Percentiles rank a stretch among this genome's conserved stretches.
phyloP scores from a whole-genome alignment of 768 basidiomycete genomes.

The Tulasnella sp. region DNA sequence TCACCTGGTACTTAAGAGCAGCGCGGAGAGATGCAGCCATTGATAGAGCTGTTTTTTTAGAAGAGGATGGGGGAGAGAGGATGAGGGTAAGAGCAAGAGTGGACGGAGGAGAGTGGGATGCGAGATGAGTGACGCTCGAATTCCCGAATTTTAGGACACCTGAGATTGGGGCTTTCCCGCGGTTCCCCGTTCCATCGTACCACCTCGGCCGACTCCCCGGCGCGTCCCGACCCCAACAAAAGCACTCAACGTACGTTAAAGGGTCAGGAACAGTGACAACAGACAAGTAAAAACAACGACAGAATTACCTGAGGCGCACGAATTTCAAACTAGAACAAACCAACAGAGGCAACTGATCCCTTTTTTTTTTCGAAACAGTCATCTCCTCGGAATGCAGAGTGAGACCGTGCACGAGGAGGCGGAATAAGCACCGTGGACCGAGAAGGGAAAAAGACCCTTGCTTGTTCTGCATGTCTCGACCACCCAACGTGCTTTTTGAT shows the following conservation, averaged over 20 bases:
- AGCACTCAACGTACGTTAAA: background rate
- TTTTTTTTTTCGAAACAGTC: background rate
- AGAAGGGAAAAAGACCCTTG: no score
- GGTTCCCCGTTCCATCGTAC: constrained; percentile 3
- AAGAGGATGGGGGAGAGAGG: constrained; percentile 16
- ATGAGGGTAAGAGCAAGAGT: constrained; percentile 8
- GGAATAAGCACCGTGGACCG: no score
- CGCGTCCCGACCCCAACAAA: background rate
- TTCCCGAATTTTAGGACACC: constrained; percentile 1
- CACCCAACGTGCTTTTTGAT: background rate
- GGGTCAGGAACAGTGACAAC: background rate
- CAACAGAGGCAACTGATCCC: background rate
- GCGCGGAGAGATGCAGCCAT: constrained; percentile 29
- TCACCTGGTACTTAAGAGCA: constrained; percentile 30
- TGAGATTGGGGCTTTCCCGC: constrained; percentile 21
- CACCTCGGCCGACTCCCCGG: constrained; percentile 9
- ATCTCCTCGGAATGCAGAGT: no score
- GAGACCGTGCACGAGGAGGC: no score
- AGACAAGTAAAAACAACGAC: background rate
- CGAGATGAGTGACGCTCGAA: constrained; percentile 1
- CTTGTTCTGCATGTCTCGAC: background rate
- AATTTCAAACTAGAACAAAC: background rate
- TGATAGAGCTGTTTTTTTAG: constrained; percentile 7
- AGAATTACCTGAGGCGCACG: background rate
- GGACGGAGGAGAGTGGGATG: constrained; percentile 9